Conservation (phyloP, 495 filamentous ascomycete genomes). For the Polyplosphaeria fusca region DNA sequence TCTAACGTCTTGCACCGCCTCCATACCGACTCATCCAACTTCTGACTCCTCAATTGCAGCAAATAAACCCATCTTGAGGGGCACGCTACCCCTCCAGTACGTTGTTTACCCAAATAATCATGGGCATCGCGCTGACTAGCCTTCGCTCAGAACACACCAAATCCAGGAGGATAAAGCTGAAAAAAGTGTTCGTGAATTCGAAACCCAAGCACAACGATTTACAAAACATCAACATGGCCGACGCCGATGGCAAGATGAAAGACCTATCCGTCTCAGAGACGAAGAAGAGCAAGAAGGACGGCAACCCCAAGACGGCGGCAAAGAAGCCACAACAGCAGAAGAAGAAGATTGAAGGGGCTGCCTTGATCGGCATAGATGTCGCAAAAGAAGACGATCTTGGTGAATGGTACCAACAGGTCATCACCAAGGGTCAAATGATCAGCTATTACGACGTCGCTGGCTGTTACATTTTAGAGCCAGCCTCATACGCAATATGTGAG, state of each 20-base stretch:
- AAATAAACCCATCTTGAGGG: neutral
- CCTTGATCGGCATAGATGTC: conserved; percentile 80
- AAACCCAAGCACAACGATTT: neutral
- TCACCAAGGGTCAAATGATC: conserved; percentile 92
- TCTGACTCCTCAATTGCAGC: conserved; percentile 18
- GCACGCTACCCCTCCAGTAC: conserved; percentile 28
- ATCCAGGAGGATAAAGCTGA: no score
- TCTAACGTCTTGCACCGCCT: neutral
- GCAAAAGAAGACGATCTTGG: conserved; percentile 83
- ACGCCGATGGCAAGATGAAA: conserved; percentile 26
- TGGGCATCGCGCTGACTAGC: no score
- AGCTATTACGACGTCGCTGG: conserved; percentile 93
- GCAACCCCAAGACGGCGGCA: conserved; percentile 9
- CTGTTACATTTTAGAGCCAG: conserved; percentile 73
- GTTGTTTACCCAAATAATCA: neutral
- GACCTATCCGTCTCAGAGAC: conserved; percentile 25
- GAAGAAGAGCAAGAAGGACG: conserved; percentile 25
- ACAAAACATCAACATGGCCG: conserved; percentile 24
- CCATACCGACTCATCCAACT: neutral
- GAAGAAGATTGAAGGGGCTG: conserved; percentile 53
- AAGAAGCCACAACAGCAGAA: conserved; percentile 31
- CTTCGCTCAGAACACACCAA: no score
- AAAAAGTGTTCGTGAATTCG: no score
- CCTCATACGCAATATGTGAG: conserved; percentile 87
- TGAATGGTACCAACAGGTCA: conserved; percentile 92